A percentile compares a stretch with the other conserved stretches of the same genome.
Conservation (phyloP, 169 alveolate species). For the Eimeria praecox region DNA sequence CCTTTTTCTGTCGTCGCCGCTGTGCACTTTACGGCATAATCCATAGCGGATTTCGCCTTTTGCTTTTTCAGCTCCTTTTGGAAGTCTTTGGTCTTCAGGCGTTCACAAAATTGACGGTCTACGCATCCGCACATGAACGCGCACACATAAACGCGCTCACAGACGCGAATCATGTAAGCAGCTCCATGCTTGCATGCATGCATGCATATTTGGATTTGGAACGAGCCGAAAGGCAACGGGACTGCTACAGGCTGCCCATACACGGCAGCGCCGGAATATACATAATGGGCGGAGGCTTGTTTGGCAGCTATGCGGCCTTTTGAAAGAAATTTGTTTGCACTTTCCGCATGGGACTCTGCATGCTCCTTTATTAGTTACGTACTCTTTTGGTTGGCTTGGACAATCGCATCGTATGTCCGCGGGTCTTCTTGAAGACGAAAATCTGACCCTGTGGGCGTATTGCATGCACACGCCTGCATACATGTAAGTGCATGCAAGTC, state of each 20-base stretch:
- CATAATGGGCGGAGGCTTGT: not conserved
- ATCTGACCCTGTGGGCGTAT: conserved; percentile 8
- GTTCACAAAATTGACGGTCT: not conserved
- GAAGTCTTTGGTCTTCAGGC: not conserved
- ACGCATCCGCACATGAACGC: not conserved
- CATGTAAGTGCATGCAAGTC: not conserved
- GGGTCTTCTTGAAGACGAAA: conserved; percentile 19
- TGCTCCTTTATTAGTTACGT: not conserved
- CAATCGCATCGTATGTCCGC: conserved; percentile 14
- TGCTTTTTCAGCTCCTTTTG: not conserved
- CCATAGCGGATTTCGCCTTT: not conserved
- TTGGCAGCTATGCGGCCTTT: not conserved
- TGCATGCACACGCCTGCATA: not conserved
- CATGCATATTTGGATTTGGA: not conserved
- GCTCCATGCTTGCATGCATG: not conserved
- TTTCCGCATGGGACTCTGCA: no score
- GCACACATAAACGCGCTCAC: not conserved
- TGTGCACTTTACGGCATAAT: not conserved
- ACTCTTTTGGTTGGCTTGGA: not conserved
- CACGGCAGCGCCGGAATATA: not conserved
- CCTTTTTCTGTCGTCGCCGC: not conserved
- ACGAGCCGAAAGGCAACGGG: no score
- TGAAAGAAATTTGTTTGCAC: not conserved
- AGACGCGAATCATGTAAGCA: not conserved
- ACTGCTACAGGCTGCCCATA: not conserved